A percentile compares a stretch with the other conserved stretches of the same genome.
Evolutionary conservation across 2,329 filamentous ascomycete genomes (phyloP).

Genomic region (Fusarium verticillioides): DNA sequence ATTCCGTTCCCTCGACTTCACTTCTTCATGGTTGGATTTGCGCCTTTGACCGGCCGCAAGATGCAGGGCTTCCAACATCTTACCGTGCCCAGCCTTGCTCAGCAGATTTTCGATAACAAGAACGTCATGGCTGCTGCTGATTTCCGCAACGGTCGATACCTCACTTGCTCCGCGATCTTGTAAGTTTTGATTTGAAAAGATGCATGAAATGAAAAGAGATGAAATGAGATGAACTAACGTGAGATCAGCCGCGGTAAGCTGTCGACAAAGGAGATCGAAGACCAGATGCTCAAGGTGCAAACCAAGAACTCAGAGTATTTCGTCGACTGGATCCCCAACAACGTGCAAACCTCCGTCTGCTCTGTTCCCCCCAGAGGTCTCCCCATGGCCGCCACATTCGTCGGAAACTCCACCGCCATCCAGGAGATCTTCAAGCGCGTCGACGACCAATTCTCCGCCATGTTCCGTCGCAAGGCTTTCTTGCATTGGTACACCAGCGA

Average conservation of each 20-base stretch:
- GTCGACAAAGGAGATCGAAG: conserved; percentile 99
- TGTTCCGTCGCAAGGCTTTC: conserved; percentile 99
- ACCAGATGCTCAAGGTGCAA: conserved; percentile 99
- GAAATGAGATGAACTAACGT: not conserved
- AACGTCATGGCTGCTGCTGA: conserved; percentile 99
- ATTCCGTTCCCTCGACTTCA: conserved; percentile 99
- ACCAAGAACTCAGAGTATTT: conserved; percentile 99
- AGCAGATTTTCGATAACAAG: conserved; percentile 99
- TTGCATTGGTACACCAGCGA: conserved; percentile 99
- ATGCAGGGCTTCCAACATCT: conserved; percentile 96
- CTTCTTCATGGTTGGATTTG: conserved; percentile 99
- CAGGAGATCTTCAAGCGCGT: conserved; percentile 99
- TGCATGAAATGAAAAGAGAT: not conserved
- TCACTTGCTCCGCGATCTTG: conserved; percentile 99
- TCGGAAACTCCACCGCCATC: conserved; percentile 99
- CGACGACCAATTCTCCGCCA: conserved; percentile 98
- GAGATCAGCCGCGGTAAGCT: conserved; percentile 87
- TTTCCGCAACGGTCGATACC: conserved; percentile 99
- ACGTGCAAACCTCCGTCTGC: conserved; percentile 99
- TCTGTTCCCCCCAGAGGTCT: conserved; percentile 96
- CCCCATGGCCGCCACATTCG: conserved; percentile 99
- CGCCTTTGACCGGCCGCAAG: conserved; percentile 86
- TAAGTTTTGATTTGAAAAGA: conserved; percentile 56
- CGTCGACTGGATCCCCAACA: conserved; percentile 99
- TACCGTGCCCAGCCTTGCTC: conserved; percentile 96